Evolutionary conservation across 495 filamentous ascomycete species (phyloP).

Genomic region (Cercophora scortea): DNA sequence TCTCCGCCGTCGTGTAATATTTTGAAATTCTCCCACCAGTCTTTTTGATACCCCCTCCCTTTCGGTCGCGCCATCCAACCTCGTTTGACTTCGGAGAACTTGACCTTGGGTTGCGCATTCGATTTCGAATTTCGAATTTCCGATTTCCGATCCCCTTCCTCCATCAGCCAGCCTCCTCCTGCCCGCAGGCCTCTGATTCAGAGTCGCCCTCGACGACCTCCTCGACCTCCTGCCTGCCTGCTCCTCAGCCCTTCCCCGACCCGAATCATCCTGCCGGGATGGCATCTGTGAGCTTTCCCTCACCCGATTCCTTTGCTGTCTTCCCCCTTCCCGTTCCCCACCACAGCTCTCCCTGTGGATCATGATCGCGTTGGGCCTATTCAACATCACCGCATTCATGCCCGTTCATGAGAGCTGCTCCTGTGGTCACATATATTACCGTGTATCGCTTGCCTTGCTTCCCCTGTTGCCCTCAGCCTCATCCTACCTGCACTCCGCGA

Average conservation of each 20-base stretch:
- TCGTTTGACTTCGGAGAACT: slow-evolving; percentile 3
- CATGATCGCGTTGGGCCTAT: neutral
- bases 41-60: slow-evolving; percentile 17
- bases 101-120: slow-evolving; percentile 11
- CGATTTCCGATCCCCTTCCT: neutral
- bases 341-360: neutral
- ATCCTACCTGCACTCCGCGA: too few relatives aligned
- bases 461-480: neutral
- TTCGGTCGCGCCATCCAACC: slow-evolving; percentile 5
- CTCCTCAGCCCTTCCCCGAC: neutral
- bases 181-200: slow-evolving; percentile 1
- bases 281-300: slow-evolving; percentile 23
- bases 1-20: slow-evolving; percentile 5
- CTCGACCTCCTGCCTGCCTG: neutral
- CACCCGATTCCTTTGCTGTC: neutral
- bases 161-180: slow-evolving; percentile 7
- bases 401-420: neutral
- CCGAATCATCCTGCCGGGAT: slow-evolving; percentile 12
- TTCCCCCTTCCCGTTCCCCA: neutral
- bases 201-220: neutral
- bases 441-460: neutral
- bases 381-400: neutral
- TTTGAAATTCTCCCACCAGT: slow-evolving; percentile 1
- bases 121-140: slow-evolving; percentile 1
- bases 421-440: too few relatives aligned